These are phyloP conservation scores for Westerdykella sp. DNA, from an alignment of 2,329 filamentous ascomycete species.

Conservation along the genomic window DNA sequence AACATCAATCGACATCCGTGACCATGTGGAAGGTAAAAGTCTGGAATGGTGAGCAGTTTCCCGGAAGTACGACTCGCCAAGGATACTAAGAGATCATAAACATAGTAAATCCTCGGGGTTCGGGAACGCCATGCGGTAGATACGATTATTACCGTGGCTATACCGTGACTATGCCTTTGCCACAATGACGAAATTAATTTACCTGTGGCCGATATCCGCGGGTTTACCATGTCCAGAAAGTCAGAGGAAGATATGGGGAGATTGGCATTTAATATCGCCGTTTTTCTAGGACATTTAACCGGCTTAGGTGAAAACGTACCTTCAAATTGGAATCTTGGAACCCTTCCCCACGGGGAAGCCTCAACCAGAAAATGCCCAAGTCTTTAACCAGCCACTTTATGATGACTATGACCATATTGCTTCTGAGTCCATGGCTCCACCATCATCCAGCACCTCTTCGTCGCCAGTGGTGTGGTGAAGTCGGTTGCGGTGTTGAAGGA, in stretches of 20 bases:
- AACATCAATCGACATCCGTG: not conserved
- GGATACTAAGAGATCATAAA: conserved; percentile 3
- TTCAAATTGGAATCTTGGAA: conserved; percentile 5
- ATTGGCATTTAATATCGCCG: conserved; percentile 4
- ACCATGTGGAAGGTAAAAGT: too few species aligned
- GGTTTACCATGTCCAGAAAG: not conserved
- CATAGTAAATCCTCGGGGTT: not conserved
- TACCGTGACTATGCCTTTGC: conserved; percentile 2
- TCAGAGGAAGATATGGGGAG: not conserved
- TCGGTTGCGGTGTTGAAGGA: conserved; percentile 3
- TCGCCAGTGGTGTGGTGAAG: conserved; percentile 3
- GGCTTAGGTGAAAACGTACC: conserved; percentile 4
- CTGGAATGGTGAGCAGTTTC: too few species aligned
- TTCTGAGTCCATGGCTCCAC: not conserved
- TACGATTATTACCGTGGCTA: conserved; percentile 3
- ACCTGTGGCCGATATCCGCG: conserved; percentile 2
- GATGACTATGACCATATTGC: conserved; percentile 4
- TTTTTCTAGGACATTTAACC: conserved; percentile 9
- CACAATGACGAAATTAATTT: conserved; percentile 9
- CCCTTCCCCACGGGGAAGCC: not conserved
- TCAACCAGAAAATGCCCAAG: conserved; percentile 1
- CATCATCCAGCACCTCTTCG: conserved; percentile 1
- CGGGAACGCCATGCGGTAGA: conserved; percentile 3
- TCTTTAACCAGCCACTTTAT: conserved; percentile 5
- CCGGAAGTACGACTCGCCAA: not conserved